Evolutionary conservation across 1,284 basidiomycete genomes (phyloP), one percentile per base, ranked within the genome.

Genomic region (Puccinia polysora): DNA sequence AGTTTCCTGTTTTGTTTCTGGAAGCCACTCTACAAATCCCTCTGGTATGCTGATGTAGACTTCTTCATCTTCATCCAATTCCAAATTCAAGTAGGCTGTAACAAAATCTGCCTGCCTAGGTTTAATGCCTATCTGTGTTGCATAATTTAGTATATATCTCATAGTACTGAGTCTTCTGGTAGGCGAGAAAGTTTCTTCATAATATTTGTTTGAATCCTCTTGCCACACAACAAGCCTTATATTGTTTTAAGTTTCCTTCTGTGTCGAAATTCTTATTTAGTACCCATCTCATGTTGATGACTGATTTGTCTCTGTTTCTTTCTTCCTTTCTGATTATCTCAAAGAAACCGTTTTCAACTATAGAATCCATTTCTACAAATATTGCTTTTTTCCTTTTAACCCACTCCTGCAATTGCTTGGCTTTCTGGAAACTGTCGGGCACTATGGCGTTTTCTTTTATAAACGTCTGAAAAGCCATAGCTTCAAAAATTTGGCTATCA

Each of bases 11-110:
- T 62, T 62, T 43, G 59, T 25, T 45, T 45, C 59, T 43, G 14
- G 25, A 18, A 59, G 14, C 56, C 56, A 59, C 36, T 59, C 56
- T 15, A 59, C 34, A 59, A 59, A 34, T 12, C 56, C 34, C 32
- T 38, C 32, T n/a, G 28, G 56, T 59, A n/a, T n/a, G 32, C n/a
- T n/a, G n/a, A 34, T 32, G 32, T 28, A 59, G 8, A 59, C 34
- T 18, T n/a, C 25, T 59, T 34, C 10, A n/a, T 59, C 59, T 25
- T 43, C 34, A 34, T 6, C 38, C 28, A 23, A 45, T 23, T 43
- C 25, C 45, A 15, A 36, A 45, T 28, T 62, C 20, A 62, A 25
- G 40, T 62, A 34, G 14, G 25, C 34, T 45, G 40, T 43, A 52
- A 43, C 34, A 45, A 34, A 45, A 38, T 36, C 36, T 23, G 15